A percentile compares a stretch with the other conserved stretches of the same genome.
Conservation (phyloP, 1,139 yeast species). For the Lodderomyces elongisporus region DNA sequence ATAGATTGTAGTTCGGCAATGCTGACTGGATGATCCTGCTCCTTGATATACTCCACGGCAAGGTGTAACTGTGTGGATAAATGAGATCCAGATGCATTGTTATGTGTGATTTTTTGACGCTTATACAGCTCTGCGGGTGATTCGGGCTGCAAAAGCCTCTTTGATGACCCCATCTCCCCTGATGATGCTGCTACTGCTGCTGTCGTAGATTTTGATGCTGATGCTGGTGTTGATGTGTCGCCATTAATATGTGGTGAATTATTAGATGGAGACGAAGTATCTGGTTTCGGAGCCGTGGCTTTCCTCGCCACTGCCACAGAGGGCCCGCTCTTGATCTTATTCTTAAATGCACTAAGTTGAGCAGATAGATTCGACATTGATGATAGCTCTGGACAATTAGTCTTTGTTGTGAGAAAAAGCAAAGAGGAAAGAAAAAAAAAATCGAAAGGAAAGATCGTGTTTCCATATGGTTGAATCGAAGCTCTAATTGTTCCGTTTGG, state of each 20-base stretch:
- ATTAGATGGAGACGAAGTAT: constrained; percentile 1
- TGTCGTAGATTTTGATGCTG: neutral
- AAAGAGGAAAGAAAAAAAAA: neutral
- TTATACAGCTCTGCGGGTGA: constrained; percentile 33
- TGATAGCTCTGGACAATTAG: neutral
- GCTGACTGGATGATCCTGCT: constrained; percentile 63
- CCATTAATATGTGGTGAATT: too few species aligned
- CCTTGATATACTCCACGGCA: constrained; percentile 82
- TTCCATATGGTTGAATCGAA: neutral
- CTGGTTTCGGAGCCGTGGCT: constrained; percentile 14
- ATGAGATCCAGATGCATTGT: constrained; percentile 49
- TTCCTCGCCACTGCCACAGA: constrained; percentile 35
- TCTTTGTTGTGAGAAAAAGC: neutral
- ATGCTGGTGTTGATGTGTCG: too few species aligned
- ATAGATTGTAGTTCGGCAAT: constrained; percentile 58
- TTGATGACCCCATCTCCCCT: too few species aligned
- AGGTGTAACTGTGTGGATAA: constrained; percentile 75
- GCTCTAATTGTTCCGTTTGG: neutral
- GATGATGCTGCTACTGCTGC: neutral
- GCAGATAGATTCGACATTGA: constrained; percentile 43
- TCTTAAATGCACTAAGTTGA: constrained; percentile 46
- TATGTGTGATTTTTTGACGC: constrained; percentile 28
- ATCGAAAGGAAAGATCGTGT: too few species aligned
- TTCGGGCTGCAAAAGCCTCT: constrained; percentile 19
- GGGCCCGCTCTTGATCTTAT: constrained; percentile 45